Conservation (phyloP, 2,329 filamentous ascomycete species). For the Aphanocladium album region DNA sequence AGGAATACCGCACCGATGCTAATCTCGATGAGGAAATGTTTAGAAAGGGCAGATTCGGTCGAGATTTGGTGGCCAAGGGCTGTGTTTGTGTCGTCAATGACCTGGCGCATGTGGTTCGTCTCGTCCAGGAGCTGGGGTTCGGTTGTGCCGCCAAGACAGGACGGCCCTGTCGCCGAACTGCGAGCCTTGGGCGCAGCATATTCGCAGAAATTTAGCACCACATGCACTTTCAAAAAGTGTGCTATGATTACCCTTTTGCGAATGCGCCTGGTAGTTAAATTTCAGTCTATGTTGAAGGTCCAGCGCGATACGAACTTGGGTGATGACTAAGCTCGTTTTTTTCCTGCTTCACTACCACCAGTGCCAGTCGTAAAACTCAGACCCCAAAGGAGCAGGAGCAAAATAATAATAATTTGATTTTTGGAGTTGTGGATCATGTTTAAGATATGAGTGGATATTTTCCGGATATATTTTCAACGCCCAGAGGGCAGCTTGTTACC, state of each 20-base stretch:
- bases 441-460: constrained; percentile 39
- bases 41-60: constrained; percentile 43
- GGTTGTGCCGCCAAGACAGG: constrained; percentile 16
- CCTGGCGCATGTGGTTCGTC: constrained; percentile 18
- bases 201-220: background rate
- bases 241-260: background rate
- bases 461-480: constrained; percentile 38
- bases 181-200: constrained; percentile 34
- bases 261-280: background rate
- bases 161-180: constrained; percentile 28
- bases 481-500: constrained; percentile 58
- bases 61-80: constrained; percentile 25
- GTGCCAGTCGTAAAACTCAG: background rate
- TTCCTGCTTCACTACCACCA: background rate
- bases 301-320: background rate
- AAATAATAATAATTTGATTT: background rate
- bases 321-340: constrained; percentile 15
- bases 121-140: constrained; percentile 2
- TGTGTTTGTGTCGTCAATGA: constrained; percentile 25
- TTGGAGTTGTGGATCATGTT: constrained; percentile 12
- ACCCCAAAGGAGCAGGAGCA: background rate
- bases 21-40: constrained; percentile 43
- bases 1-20: constrained; percentile 64
- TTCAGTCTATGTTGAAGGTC: background rate
- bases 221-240: background rate